Evolutionary conservation across 768 basidiomycete genomes (phyloP).

Genomic region (Hypsizygus marmoreus): DNA sequence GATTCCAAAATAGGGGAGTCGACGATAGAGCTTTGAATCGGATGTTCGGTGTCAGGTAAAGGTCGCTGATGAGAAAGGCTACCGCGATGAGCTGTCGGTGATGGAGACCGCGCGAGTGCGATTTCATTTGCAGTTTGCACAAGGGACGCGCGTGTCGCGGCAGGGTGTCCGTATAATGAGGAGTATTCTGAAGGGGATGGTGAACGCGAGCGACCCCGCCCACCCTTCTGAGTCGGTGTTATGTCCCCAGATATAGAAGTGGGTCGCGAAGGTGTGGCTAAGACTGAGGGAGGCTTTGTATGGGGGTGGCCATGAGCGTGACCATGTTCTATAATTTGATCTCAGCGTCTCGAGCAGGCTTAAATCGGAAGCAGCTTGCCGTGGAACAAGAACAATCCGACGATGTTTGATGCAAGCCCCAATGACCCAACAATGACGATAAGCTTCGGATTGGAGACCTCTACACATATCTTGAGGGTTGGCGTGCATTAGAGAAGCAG

Average conservation of each 20-base stretch:
- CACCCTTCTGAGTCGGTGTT: constrained; percentile 32
- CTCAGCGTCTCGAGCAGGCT: constrained; percentile 8
- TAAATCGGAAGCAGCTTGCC: constrained; percentile 48
- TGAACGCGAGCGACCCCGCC: constrained; percentile 31
- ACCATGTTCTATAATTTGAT: constrained; percentile 70
- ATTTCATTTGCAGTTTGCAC: constrained; percentile 87
- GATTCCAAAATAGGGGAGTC: constrained; percentile 14
- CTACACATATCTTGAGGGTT: constrained; percentile 38
- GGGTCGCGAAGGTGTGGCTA: constrained; percentile 21
- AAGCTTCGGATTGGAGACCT: constrained; percentile 86
- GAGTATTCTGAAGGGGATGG: constrained; percentile 40
- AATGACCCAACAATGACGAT: constrained; percentile 89
- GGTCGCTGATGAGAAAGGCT: constrained; percentile 24
- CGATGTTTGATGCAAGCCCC: constrained; percentile 88
- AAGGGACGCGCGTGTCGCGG: constrained; percentile 68
- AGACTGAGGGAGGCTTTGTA: constrained; percentile 43
- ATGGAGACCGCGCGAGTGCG: constrained; percentile 54
- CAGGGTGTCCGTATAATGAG: constrained; percentile 75
- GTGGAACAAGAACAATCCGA: constrained; percentile 94
- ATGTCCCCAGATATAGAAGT: constrained; percentile 22
- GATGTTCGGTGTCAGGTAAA: constrained; percentile 23
- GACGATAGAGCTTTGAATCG: constrained; percentile 1
- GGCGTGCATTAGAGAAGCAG: constrained; percentile 2
- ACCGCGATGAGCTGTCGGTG: constrained; percentile 32
- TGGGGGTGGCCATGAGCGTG: constrained; percentile 62